Evolutionary conservation across 805 yeast species (phyloP).

Genomic region (Pichia ethanolica): DNA sequence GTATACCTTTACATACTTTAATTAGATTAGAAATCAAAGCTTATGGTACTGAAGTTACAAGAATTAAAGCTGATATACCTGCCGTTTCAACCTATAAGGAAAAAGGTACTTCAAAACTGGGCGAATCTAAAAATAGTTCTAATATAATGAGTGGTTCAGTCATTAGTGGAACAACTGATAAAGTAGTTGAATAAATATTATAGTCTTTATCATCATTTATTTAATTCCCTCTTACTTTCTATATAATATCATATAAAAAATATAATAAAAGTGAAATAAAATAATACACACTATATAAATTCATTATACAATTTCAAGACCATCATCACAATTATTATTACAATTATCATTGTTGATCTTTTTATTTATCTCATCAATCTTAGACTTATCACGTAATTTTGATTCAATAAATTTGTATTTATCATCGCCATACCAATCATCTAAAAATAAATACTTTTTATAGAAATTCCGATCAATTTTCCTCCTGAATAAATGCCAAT

Average conservation of each 20-base stretch:
- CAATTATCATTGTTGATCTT: neutral
- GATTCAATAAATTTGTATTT: conserved; percentile 7
- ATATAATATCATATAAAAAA: too few species aligned
- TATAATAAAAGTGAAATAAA: too few species aligned
- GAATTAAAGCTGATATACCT: conserved; percentile 93
- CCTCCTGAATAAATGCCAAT: conserved; percentile 5
- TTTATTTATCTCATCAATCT: neutral
- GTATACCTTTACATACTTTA: conserved; percentile 91
- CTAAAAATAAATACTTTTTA: conserved; percentile 7
- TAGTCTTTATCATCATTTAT: neutral
- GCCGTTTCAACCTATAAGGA: conserved; percentile 96
- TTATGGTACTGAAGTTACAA: conserved; percentile 76
- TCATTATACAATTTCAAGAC: too few species aligned
- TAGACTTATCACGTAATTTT: conserved; percentile 4
- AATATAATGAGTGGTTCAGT: conserved; percentile 43
- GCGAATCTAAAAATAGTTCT: conserved; percentile 36
- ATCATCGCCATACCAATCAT: conserved; percentile 18
- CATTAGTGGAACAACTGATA: conserved; percentile 27
- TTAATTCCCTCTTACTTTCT: neutral
- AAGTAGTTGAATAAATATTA: conserved; percentile 4
- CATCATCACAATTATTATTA: neutral
- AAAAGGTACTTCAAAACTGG: conserved; percentile 73
- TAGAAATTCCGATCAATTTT: neutral
- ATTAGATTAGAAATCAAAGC: conserved; percentile 95
- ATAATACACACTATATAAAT: too few species aligned